Base-by-base conservation (phyloP, 495 filamentous ascomycete species). In the Aspergillus nidulans region DNA sequence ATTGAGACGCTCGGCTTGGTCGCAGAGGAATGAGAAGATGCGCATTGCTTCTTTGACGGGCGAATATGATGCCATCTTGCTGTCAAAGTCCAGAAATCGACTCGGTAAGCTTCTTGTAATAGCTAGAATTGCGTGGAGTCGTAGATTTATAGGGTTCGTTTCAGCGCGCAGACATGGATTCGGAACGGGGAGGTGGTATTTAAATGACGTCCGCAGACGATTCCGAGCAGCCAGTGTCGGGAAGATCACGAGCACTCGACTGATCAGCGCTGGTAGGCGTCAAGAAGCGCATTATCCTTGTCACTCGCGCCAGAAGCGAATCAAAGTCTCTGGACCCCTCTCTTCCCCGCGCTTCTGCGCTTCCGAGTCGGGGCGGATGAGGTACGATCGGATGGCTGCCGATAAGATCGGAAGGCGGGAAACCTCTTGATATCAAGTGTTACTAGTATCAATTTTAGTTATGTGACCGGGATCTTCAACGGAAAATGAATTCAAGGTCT, bases 21-120 rank as follows among this genome's bases (percentile, higher is more conserved):
- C 66, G 52, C 69, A 77, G 4, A 78, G 67, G 15, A 59, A 54
- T 15, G 63, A 65, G 50, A 74, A 76, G 56, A 78, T 77, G 30
- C 71, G 70, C 19, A 63, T 63, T 16, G 75, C 67, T 67, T 78
- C 75, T 9, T 63, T 60, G 36, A 72, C 59, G 20, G 72, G 70
- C 9, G 75, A 78, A 50, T 78, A 78, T 1, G 47, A 49, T 1
- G 30, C 32, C 47, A 49, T 49, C 10, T 18, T 7, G 8, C 3
- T 19, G 25, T 43, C 1, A 4, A 49, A 23, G 46, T 18, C 9
- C 7, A 49, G 18, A 30, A 21, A 23, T 23, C 13, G 24, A 20
- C n/a, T 21, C 20, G 47, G 4, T 3, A 39, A 4, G 3, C 8
- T 16, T n/a, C 32, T 28, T 4, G 9, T 9, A 28, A 28, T n/a